phyloP scores from a whole-genome alignment of 306 rosid species.

The Heteromeles arbutifolia region DNA sequence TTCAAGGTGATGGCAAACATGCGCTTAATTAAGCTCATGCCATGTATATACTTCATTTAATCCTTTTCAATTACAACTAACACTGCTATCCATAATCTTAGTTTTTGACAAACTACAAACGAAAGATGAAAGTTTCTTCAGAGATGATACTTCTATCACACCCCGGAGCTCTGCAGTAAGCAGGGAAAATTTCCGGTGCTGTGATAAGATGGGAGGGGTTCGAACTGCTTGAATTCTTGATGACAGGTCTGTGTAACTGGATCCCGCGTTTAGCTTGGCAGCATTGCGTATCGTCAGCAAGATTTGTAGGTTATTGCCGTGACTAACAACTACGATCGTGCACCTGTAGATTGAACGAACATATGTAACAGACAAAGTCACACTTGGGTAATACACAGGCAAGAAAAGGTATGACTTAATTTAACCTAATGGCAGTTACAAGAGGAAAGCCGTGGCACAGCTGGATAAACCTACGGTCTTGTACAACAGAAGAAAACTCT shows the following conservation, averaged over 20 bases:
- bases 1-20: neutral
- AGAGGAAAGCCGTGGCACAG: neutral
- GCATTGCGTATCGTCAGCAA: conserved; percentile 60
- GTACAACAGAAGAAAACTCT: neutral
- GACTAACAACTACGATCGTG: conserved; percentile 74
- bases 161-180: conserved; percentile 72
- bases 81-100: neutral
- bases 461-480: neutral
- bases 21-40: neutral
- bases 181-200: conserved; percentile 60
- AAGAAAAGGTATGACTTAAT: neutral
- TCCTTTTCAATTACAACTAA: neutral
- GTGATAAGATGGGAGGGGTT: conserved; percentile 49
- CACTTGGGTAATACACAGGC: neutral
- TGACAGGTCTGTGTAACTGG: conserved; percentile 20
- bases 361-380: neutral
- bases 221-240: conserved; percentile 46
- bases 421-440: neutral
- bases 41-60: neutral
- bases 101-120: neutral
- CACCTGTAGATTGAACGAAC: conserved; percentile 36
- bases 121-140: neutral
- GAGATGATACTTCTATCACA: conserved; percentile 19
- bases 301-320: conserved; percentile 83
- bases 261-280: conserved; percentile 36